Percentiles rank a stretch among this genome's conserved stretches.
phyloP scores from a whole-genome alignment of 805 yeast species.

The Teunomyces tritomae region DNA sequence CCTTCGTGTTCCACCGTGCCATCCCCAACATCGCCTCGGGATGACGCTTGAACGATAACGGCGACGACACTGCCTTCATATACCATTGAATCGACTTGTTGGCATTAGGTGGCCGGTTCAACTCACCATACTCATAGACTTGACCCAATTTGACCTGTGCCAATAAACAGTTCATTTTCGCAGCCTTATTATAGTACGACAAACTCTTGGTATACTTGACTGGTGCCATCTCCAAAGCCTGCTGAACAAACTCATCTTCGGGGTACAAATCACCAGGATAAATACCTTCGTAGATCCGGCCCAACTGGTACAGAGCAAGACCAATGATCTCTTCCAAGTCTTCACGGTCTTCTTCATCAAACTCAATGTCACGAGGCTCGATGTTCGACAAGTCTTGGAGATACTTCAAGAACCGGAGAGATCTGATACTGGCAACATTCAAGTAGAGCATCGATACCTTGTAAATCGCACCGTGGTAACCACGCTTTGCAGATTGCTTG shows the following conservation, averaged over 20 bases:
- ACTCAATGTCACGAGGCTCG: slow-evolving; percentile 33
- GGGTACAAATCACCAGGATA: slow-evolving; percentile 41
- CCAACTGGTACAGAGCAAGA: slow-evolving; percentile 39
- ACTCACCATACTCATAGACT: slow-evolving; percentile 43
- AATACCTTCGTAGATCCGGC: slow-evolving; percentile 42
- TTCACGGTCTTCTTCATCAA: slow-evolving; percentile 37
- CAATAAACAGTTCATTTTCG: slow-evolving; percentile 36
- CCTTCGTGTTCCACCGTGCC: slow-evolving; percentile 39
- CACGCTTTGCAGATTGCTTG: slow-evolving; percentile 37
- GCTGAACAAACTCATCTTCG: slow-evolving; percentile 34
- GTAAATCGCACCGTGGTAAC: slow-evolving; percentile 45
- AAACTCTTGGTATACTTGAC: slow-evolving; percentile 43
- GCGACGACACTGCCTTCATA: slow-evolving; percentile 39
- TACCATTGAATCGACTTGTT: slow-evolving; percentile 46
- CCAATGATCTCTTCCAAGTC: slow-evolving; percentile 43
- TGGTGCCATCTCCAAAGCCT: slow-evolving; percentile 36
- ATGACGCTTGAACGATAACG: slow-evolving; percentile 37
- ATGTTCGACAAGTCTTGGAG: slow-evolving; percentile 36
- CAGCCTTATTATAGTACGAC: slow-evolving; percentile 41
- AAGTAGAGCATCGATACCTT: slow-evolving; percentile 38
- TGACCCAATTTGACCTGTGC: slow-evolving; percentile 42
- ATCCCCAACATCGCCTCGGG: slow-evolving; percentile 47
- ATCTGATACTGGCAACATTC: slow-evolving; percentile 32
- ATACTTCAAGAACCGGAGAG: slow-evolving; percentile 34
- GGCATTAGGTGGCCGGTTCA: slow-evolving; percentile 37